Evolutionary conservation across 768 basidiomycete genomes (phyloP), one percentile per base, ranked within the genome.

Genomic region (Lanmaoa pseudosensibilis): DNA sequence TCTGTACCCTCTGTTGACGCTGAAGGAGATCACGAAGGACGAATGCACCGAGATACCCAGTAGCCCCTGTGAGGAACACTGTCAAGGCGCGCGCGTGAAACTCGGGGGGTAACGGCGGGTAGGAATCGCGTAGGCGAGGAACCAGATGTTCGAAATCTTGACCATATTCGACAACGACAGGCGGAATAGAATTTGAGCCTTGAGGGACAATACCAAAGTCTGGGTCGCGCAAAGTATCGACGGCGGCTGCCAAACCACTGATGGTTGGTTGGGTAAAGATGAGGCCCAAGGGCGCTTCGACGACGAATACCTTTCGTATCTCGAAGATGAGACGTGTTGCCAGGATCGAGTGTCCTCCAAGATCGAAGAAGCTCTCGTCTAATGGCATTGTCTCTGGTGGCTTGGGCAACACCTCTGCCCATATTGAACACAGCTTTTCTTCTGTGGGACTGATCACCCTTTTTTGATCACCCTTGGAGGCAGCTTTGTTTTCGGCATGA

Each of bases 301-400:
- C 80, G 12, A 94, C 86, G 70, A 98, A 97, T 0, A 80, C 77
- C 74, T 95, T 97, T 66, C 97, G 87, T 51, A 99, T 87, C 73
- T 98, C 94, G 70, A 99, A 98, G 65, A 98, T 92, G 58, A 98
- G 85, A 25, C 95, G 88, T 2, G 97, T 99, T 0, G 97, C 97
- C 44, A 99, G 84, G 65, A 99, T 98, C 16, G 97, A 98, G 74
- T 99, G 97, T 8, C 97, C 97, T 46, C 97, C 97, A 41, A 98
- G 82, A 69, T 99, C 96, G 75, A 98, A 98, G 83, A 99, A 99
- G 70, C 84, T 92, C 66, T 98, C 96, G 69, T 98, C 89, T 11
- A 90, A 70, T 5, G 94, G 90, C 46, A 99, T 84, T 1, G 87
- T 82, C 9, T 82, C 77, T 0, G 92, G 86, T 6, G 91, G 79